Base-by-base conservation (phyloP, 176 grass and related monocot species). In the Aegilops umbellulata region DNA sequence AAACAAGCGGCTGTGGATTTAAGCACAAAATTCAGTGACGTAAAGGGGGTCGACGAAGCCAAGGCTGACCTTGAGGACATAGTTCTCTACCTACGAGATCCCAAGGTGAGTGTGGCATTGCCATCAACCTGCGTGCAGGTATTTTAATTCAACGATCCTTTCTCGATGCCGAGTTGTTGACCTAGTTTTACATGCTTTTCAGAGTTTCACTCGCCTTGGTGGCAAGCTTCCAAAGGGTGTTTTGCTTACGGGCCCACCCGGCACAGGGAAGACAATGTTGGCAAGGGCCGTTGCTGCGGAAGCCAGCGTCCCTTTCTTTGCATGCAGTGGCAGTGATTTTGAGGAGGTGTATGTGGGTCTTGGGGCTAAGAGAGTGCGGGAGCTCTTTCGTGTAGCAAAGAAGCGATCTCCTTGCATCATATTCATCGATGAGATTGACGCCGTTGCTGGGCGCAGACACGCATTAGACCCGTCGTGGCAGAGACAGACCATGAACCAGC, bases 21-120 rank as follows among this genome's bases (percentile, higher is more conserved):
- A 17, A 87, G 9, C 24, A 94, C 89, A 63, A 97, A 90, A 53
- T 93, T 97, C 76, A 91, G 85, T 86, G 92, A 97, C 76, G 89
- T 97, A 69, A 97, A 97, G 84, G 95, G 92, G 29, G 86, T 97
- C 32, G 92, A 94, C 32, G 92, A 86, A 80, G 92, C 92, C 31
- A 97, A 97, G 91, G 81, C 84, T 36, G 35, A 97, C 82, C 86
- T 97, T 32, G 92, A 97, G 86, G 92, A 97, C 87, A 97, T 97
- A 86, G 88, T 94, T 83, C 95, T 92, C 74, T 94, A 94, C 76
- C 84, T 97, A 23, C 95, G 90, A 76, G 92, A 94, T 88, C 95
- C 95, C 29, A 94, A 92, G 87, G 94, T 95, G 82, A 89, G 49
- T 44, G 41, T 58, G 19, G 20, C 55, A 69, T 20, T 35, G 51